Evolutionary conservation across 108 stramenopile genomes (phyloP), one percentile per base, ranked within the genome.

Genomic region (Asterionellopsis glacialis): DNA sequence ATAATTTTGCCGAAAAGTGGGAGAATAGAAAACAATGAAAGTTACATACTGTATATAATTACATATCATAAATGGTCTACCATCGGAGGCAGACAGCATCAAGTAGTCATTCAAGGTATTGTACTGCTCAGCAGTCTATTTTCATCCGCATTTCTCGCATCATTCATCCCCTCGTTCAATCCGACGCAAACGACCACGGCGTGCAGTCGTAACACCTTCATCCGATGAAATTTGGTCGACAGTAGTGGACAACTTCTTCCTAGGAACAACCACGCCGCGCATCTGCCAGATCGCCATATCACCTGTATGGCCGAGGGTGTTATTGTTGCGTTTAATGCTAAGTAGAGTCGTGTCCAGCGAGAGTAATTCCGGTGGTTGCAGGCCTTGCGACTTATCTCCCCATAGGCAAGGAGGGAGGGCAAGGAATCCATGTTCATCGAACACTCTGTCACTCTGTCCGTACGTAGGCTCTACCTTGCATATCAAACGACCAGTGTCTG

Each of bases 211-310:
- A 33, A 7, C 7, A 33, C 33, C 7, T 2, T 33, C 33, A 33
- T 2, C 7, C 2, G 33, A 33, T 33, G 33, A 2, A 33, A 33
- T 7, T 7, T 33, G 33, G 33, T 33, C 33, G 2, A 5, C 33
- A 33, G 33, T 33, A 33, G 33, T 33, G 5, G 33, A 33, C 7
- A 33, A 7, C 33, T 48, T 48, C 51, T 69, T 26, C 58, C 49
- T 70, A 1, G 61, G 63, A 19, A 70, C 42, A 26, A 70, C 24
- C 11, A 63, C 45, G 41, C 75, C 75, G 18, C 75, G 64, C 75
- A 76, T 70, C 53, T 76, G 75, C 75, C 75, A 76, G 18, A 40
- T 57, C 7, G 75, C 69, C 75, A 76, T 76, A 49, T 76, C 69
- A 22, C 75, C 75, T 16, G 69, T 70, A 45, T 76, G 75, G 1